phyloP scores from a whole-genome alignment of 768 basidiomycete species.

The Saitozyma sp. region DNA sequence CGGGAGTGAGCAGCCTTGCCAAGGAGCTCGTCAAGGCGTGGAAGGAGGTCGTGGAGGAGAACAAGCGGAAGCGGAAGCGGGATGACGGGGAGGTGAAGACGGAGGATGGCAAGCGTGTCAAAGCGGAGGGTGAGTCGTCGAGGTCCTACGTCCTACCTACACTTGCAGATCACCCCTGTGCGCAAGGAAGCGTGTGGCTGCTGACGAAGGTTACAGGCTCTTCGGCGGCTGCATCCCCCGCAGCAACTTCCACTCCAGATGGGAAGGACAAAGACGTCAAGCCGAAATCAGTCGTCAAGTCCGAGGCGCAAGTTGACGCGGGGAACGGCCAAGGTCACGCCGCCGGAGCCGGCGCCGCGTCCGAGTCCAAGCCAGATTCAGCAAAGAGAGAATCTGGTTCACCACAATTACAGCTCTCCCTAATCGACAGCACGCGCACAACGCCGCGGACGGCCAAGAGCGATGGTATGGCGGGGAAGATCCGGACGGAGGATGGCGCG shows the following conservation, averaged over 20 bases:
- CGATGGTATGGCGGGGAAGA: conserved; percentile 62
- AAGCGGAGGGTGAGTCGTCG: conserved; percentile 33
- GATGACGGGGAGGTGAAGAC: conserved; percentile 41
- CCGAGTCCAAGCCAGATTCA: conserved; percentile 9
- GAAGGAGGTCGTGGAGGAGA: conserved; percentile 48
- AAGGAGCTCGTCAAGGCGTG: conserved; percentile 48
- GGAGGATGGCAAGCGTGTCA: conserved; percentile 33
- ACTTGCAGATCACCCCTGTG: not conserved
- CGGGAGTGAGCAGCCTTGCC: conserved; percentile 32
- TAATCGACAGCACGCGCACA: conserved; percentile 31
- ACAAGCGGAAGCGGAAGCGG: conserved; percentile 46
- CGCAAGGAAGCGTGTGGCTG: not conserved
- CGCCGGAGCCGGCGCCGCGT: conserved; percentile 4
- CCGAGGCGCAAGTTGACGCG: conserved; percentile 1
- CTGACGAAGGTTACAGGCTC: conserved; percentile 2
- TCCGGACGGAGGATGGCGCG: conserved; percentile 50
- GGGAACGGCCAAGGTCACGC: not conserved
- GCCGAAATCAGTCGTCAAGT: conserved; percentile 6
- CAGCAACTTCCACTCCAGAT: conserved; percentile 11
- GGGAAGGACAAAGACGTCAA: conserved; percentile 3
- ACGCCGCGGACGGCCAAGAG: conserved; percentile 62
- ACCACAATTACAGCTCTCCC: conserved; percentile 24
- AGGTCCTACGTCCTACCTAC: not conserved
- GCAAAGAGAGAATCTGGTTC: conserved; percentile 13
- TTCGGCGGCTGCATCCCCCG: conserved; percentile 15